Evolutionary conservation across 805 yeast genomes (phyloP).

Genomic region (Pichia kluyveri): DNA sequence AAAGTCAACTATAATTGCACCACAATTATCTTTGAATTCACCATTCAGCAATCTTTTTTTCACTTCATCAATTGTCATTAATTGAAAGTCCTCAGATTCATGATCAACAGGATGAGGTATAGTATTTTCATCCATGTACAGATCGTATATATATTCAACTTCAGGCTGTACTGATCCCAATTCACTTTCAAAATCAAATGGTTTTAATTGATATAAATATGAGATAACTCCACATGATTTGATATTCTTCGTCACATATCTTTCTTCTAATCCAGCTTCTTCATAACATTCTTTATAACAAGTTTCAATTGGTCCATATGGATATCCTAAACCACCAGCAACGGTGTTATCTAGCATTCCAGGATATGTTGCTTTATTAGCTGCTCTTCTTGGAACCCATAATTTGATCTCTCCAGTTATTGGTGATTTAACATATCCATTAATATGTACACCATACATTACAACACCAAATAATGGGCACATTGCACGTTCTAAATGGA

Average conservation of each 20-base stretch:
- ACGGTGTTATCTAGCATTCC: conserved; percentile 87
- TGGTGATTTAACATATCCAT: conserved; percentile 47
- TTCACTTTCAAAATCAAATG: conserved; percentile 29
- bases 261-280: conserved; percentile 71
- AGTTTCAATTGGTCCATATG: conserved; percentile 67
- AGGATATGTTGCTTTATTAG: conserved; percentile 79
- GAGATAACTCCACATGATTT: conserved; percentile 56
- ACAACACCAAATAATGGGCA: conserved; percentile 77
- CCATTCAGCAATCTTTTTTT: conserved; percentile 37
- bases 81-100: conserved; percentile 66
- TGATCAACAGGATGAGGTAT: conserved; percentile 57
- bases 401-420: conserved; percentile 38
- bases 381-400: conserved; percentile 84
- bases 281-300: conserved; percentile 79
- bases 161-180: conserved; percentile 77
- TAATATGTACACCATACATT: conserved; percentile 84
- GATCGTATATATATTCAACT: conserved; percentile 71
- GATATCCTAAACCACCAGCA: conserved; percentile 91
- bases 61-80: conserved; percentile 56
- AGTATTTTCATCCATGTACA: conserved; percentile 40
- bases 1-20: conserved; percentile 69
- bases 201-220: conserved; percentile 43
- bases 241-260: conserved; percentile 37
- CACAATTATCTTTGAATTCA: conserved; percentile 88
- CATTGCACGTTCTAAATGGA: conserved; percentile 71